These are phyloP conservation scores for Penicillium sclerotigenum DNA, from an alignment of 2,329 filamentous ascomycete species.

Conservation along the genomic window DNA sequence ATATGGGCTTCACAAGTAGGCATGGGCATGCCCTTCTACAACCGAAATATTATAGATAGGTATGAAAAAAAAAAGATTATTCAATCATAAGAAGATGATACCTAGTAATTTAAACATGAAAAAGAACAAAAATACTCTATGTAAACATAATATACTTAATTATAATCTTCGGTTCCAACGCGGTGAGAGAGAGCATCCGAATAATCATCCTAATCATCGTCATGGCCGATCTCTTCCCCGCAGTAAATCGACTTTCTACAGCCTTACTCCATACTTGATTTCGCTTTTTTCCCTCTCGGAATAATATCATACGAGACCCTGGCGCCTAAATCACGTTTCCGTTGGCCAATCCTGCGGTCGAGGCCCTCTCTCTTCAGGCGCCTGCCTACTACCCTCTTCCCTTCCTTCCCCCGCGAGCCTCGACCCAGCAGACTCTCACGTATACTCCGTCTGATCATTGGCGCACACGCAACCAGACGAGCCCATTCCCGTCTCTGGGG, in stretches of 20 bases:
- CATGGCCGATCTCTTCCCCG: constrained; percentile 11
- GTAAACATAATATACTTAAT: not conserved
- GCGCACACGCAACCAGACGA: constrained; percentile 62
- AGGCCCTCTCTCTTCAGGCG: constrained; percentile 16
- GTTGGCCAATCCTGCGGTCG: constrained; percentile 20
- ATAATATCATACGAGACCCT: constrained; percentile 19
- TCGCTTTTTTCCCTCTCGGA: not conserved
- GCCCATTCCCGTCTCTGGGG: constrained; percentile 64
- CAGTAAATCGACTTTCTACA: constrained; percentile 3
- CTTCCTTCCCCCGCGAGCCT: constrained; percentile 13
- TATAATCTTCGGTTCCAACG: not conserved
- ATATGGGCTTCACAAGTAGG: not conserved
- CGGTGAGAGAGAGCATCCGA: constrained; percentile 5
- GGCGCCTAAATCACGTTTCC: constrained; percentile 26
- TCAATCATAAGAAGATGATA: no score
- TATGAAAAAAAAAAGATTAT: no score
- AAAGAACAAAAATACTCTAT: no score
- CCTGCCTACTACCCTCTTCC: constrained; percentile 15
- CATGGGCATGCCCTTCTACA: not conserved
- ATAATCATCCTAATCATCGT: constrained; percentile 10
- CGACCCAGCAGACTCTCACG: constrained; percentile 39
- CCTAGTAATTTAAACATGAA: not conserved
- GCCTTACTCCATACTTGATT: not conserved
- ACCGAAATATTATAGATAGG: not conserved
- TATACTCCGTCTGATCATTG: constrained; percentile 58